phyloP scores from a whole-genome alignment of 1,284 basidiomycete genomes.

The Ustilago nuda region DNA sequence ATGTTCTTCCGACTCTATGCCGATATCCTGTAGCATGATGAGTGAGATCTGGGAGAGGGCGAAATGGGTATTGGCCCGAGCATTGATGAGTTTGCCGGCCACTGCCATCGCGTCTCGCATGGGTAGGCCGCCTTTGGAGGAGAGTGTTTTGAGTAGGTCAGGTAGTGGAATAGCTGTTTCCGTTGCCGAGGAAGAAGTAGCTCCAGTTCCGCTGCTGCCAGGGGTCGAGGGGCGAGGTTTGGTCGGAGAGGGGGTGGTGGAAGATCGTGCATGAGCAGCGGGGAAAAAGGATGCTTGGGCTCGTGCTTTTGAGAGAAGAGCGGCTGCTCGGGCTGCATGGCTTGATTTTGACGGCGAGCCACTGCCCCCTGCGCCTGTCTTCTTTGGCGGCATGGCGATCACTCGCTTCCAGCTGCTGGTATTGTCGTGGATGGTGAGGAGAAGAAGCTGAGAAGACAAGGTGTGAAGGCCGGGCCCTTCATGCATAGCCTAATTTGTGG shows the following conservation, averaged over 20 bases:
- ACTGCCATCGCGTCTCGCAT: slow-evolving; percentile 59
- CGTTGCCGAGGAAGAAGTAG: background rate
- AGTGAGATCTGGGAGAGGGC: slow-evolving; percentile 45
- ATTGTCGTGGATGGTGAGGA: background rate
- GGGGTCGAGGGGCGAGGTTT: slow-evolving; percentile 5
- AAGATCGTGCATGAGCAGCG: slow-evolving; percentile 31
- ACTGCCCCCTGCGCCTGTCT: slow-evolving; percentile 3
- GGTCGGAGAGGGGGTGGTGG: slow-evolving; percentile 25
- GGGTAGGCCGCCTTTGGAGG: slow-evolving; percentile 43
- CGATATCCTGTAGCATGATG: slow-evolving; percentile 52
- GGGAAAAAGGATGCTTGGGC: slow-evolving; percentile 39
- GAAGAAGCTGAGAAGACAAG: background rate
- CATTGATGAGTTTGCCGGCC: slow-evolving; percentile 59
- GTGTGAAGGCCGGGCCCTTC: background rate
- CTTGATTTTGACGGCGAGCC: slow-evolving; percentile 37
- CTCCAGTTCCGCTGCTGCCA: background rate
- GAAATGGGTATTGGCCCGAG: slow-evolving; percentile 41
- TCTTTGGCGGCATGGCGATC: slow-evolving; percentile 34
- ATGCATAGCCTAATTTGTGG: slow-evolving; percentile 13
- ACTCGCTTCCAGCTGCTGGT: too few species aligned
- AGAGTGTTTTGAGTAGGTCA: slow-evolving; percentile 47
- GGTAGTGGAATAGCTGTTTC: slow-evolving; percentile 38
- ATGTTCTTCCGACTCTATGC: slow-evolving; percentile 50
- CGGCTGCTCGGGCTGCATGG: slow-evolving; percentile 44
- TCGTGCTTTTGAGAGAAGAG: slow-evolving; percentile 42